Evolutionary conservation across 2,329 filamentous ascomycete species (phyloP), one percentile per base, ranked within the genome.

Genomic region (Cordyceps pruinosa): DNA sequence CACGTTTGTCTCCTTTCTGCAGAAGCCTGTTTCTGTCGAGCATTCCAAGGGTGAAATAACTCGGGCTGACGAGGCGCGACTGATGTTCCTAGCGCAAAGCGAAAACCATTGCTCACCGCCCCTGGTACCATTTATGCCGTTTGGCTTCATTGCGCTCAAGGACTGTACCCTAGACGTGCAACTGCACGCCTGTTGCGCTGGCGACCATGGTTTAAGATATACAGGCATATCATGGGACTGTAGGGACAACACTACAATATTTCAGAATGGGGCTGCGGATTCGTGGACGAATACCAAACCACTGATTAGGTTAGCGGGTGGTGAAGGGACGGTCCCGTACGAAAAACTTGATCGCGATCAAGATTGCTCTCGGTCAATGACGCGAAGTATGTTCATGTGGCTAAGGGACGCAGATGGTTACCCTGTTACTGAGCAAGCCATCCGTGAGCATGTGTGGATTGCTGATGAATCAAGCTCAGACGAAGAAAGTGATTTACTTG

Each of bases 221-320:
- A 37, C 34, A 3, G 45, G 55, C 37, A 56, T 47, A 55, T 44
- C 25, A 15, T 61, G 51, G 58, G 32, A 58, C 44, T 53, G 42
- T 13, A 45, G 39, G 19, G 32, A 58, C 42, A 50, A 57, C 53
- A 50, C 32, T 21, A 37, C 17, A 8, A 15, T 23, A 19, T 54
- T 46, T n/a, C 19, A 54, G 13, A 37, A 35, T 82, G 80, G 86
- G 64, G 88, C 85, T 58, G 81, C 80, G 61, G 25, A 34, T 17
- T 39, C 5, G 39, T 23, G 26, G 42, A 19, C 13, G 12, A n/a
- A 2, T n/a, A 17, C 30, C 8, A 17, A 46, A 19, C 13, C 35
- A 28, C 13, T n/a, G 21, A 15, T 28, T 19, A 17, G 39, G n/a
- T 15, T 32, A 9, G 30, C 26, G 21, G 35, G 13, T 12, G 7